phyloP scores from a whole-genome alignment of 306 rosid genomes.

The Cucurbita pepo region DNA sequence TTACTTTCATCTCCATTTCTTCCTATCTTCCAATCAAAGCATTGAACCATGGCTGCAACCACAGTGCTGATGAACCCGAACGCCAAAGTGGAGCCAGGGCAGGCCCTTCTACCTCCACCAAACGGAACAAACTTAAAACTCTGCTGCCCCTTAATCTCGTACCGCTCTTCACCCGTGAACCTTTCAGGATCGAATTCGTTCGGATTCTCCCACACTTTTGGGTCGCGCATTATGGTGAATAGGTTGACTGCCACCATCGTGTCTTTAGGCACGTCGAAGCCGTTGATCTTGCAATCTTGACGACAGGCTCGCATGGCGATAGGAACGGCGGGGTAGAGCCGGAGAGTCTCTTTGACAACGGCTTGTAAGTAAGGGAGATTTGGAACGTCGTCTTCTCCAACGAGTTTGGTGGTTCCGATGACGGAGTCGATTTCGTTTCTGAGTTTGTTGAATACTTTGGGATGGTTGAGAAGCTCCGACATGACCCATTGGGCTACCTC shows the following conservation, averaged over 20 bases:
- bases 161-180: neutral
- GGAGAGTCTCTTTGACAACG: conserved; percentile 27
- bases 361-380: conserved; percentile 40
- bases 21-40: conserved; percentile 24
- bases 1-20: neutral
- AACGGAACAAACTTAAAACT: conserved; percentile 28
- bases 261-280: conserved; percentile 20
- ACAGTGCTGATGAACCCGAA: neutral
- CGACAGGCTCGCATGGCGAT: conserved; percentile 22
- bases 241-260: conserved; percentile 20
- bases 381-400: conserved; percentile 26
- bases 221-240: conserved; percentile 44
- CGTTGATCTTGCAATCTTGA: conserved; percentile 13
- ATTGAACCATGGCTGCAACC: conserved; percentile 27
- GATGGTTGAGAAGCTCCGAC: conserved; percentile 40
- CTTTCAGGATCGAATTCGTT: conserved; percentile 17
- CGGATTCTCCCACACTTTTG: conserved; percentile 26
- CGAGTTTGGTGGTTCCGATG: conserved; percentile 22
- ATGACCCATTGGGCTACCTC: conserved; percentile 44
- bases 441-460: conserved; percentile 19
- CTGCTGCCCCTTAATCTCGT: conserved; percentile 16
- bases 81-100: conserved; percentile 27
- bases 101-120: conserved; percentile 43
- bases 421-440: conserved; percentile 22
- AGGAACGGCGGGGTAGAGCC: conserved; percentile 42